Percentiles rank a stretch among this genome's conserved stretches.
Conservation (phyloP, 495 filamentous ascomycete genomes). For the Physcia stellaris region DNA sequence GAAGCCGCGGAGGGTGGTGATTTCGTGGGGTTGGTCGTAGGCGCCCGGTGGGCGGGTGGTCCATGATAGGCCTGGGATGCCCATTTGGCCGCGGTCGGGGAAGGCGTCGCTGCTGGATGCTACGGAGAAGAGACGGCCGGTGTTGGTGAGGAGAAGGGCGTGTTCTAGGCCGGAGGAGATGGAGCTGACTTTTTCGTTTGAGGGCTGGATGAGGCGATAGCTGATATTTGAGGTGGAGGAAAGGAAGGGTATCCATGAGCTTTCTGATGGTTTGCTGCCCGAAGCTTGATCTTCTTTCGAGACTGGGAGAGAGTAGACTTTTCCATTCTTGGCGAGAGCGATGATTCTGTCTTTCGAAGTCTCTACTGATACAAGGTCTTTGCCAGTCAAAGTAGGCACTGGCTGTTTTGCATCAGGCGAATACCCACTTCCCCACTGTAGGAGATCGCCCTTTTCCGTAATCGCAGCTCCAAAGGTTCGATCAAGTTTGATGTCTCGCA, state of each 20-base stretch:
- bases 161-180: constrained; percentile 74
- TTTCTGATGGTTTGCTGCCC: constrained; percentile 45
- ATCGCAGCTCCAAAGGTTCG: constrained; percentile 78
- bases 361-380: constrained; percentile 56
- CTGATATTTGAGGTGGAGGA: constrained; percentile 40
- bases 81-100: constrained; percentile 74
- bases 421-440: constrained; percentile 83
- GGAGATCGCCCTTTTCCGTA: constrained; percentile 71
- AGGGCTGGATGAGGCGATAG: constrained; percentile 58
- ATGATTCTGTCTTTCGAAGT: constrained; percentile 74
- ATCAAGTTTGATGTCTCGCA: constrained; percentile 80
- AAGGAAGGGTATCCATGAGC: constrained; percentile 71
- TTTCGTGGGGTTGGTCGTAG: constrained; percentile 68
- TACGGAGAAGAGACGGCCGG: constrained; percentile 73
- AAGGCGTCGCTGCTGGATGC: constrained; percentile 66
- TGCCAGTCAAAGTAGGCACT: constrained; percentile 61
- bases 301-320: constrained; percentile 76
- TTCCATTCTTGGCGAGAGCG: constrained; percentile 62
- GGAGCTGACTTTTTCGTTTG: constrained; percentile 56
- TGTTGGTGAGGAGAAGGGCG: constrained; percentile 69
- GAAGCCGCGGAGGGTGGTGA: constrained; percentile 47
- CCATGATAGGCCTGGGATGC: constrained; percentile 72
- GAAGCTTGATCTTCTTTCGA: constrained; percentile 51
- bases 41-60: constrained; percentile 59
- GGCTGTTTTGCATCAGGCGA: constrained; percentile 44